These are phyloP conservation scores for Tricholoma saponaceum DNA, from an alignment of 768 basidiomycete genomes.

Conservation along the genomic window DNA sequence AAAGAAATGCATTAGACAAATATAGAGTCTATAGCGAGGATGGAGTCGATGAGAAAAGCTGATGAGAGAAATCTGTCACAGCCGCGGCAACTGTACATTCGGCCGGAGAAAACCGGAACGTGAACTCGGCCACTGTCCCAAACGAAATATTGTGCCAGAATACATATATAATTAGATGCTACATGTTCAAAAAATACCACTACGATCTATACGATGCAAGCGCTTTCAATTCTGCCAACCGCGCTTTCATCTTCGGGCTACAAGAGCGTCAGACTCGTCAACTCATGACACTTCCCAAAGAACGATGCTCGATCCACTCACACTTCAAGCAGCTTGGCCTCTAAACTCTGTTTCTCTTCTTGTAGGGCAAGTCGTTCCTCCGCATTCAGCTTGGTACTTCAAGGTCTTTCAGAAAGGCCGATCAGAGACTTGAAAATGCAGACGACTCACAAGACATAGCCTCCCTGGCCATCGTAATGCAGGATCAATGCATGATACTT, in stretches of 20 bases:
- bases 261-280: conserved; percentile 3
- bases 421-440: not conserved
- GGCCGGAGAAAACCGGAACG: conserved; percentile 18
- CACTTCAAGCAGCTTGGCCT: conserved; percentile 84
- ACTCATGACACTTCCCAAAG: conserved; percentile 2
- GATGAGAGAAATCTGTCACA: not conserved
- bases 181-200: not conserved
- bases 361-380: conserved; percentile 87
- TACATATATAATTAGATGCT: no score
- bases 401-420: conserved; percentile 2
- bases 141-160: no score
- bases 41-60: not conserved
- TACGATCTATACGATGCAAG: conserved; percentile 14
- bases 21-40: not conserved
- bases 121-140: no score
- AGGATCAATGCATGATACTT: conserved; percentile 86
- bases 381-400: conserved; percentile 83
- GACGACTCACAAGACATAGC: conserved; percentile 81
- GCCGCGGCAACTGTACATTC: not conserved
- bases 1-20: conserved; percentile 72
- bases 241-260: conserved; percentile 79
- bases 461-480: conserved; percentile 92
- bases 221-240: conserved; percentile 62
- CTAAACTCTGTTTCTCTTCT: conserved; percentile 90
- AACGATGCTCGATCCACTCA: conserved; percentile 36